Conservation (phyloP, 257 asterid genomes). For the Przewalskia tangutica region DNA sequence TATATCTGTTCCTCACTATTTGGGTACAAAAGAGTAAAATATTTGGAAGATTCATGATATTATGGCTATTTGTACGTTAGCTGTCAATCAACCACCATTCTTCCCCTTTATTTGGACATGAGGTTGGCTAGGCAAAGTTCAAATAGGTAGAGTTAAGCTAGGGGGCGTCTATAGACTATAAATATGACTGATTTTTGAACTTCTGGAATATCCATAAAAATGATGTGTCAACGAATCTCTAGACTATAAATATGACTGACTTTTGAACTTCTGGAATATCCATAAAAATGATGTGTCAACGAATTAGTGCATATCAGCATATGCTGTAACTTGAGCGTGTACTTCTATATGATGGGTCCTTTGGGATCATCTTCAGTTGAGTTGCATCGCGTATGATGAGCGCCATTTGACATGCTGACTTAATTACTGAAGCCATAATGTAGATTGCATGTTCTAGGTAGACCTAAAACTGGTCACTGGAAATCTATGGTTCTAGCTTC, state of each 20-base stretch:
- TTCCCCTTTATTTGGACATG: not conserved
- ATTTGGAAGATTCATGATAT: not conserved
- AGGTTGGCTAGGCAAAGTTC: not conserved
- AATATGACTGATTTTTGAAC: not conserved
- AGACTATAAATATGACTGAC: not conserved
- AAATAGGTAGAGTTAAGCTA: not conserved
- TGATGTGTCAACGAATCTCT: too few species aligned
- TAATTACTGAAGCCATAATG: not conserved
- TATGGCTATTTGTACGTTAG: not conserved
- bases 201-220: too few species aligned
- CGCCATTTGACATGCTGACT: not conserved
- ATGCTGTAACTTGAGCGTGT: not conserved
- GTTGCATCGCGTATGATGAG: not conserved
- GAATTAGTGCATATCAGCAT: not conserved
- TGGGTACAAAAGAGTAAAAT: not conserved
- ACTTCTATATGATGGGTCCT: not conserved
- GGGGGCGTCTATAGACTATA: not conserved
- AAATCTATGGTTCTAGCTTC: not conserved
- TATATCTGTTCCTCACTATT: not conserved
- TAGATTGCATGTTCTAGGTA: not conserved
- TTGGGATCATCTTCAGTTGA: not conserved
- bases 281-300: not conserved
- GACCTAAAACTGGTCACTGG: not conserved
- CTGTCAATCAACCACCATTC: not conserved
- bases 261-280: not conserved